A percentile compares a stretch with the other conserved stretches of the same genome.
Evolutionary conservation across 1,284 basidiomycete species (phyloP).

Genomic region (Anthracocystis walkeri): DNA sequence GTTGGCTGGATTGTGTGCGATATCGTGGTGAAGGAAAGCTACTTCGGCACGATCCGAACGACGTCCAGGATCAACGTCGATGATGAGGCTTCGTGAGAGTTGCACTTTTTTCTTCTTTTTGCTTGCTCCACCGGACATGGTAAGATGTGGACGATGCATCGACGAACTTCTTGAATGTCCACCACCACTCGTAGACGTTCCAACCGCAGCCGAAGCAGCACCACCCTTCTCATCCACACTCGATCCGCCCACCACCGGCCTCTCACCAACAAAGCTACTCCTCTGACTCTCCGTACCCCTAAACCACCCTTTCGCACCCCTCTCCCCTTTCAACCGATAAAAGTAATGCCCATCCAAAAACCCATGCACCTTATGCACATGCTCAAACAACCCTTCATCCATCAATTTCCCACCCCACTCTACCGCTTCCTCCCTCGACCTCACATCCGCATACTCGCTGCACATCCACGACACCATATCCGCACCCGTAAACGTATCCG

Average conservation of each 20-base stretch:
- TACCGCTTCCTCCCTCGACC: constrained; percentile 63
- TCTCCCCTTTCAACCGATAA: constrained; percentile 52
- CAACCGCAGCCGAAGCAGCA: constrained; percentile 1
- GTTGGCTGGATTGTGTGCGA: constrained; percentile 68
- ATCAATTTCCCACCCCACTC: constrained; percentile 58
- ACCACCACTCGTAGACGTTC: constrained; percentile 14
- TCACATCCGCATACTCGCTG: constrained; percentile 60
- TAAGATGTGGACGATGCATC: constrained; percentile 24
- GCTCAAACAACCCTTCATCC: constrained; percentile 62
- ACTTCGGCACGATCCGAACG: constrained; percentile 66
- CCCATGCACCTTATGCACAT: constrained; percentile 61
- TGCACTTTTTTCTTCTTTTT: constrained; percentile 51
- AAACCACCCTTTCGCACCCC: constrained; percentile 43
- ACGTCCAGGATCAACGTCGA: constrained; percentile 64
- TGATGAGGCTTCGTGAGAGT: constrained; percentile 62
- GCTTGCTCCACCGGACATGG: constrained; percentile 29
- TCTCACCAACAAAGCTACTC: constrained; percentile 34
- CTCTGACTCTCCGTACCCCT: constrained; percentile 41
- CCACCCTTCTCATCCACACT: constrained; percentile 7
- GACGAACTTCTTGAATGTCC: constrained; percentile 40
- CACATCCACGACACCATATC: constrained; percentile 68
- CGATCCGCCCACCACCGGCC: constrained; percentile 31
- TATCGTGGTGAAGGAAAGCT: constrained; percentile 67
- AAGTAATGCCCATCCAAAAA: constrained; percentile 69
- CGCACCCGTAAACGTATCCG: constrained; percentile 64